These are phyloP conservation scores for Cytauxzoon felis DNA, from an alignment of 169 alveolate species.

Conservation along the genomic window DNA sequence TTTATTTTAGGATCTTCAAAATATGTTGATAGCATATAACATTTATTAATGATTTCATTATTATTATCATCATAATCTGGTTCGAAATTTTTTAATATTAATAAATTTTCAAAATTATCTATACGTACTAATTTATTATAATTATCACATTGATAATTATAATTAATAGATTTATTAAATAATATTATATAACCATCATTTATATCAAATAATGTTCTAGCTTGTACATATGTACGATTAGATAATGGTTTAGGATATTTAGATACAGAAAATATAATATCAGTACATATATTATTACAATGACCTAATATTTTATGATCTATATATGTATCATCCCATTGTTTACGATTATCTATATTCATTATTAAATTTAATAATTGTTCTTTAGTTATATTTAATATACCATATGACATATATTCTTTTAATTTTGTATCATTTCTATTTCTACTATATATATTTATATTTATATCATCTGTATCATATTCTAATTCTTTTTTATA, in stretches of 20 bases:
- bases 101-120: constrained; percentile 46
- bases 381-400: constrained; percentile 53
- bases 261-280: constrained; percentile 39
- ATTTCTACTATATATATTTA: constrained; percentile 28
- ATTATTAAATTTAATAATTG: constrained; percentile 36
- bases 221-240: constrained; percentile 35
- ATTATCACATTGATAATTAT: constrained; percentile 9
- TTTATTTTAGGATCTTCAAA: constrained; percentile 58
- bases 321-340: constrained; percentile 62
- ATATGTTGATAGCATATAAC: constrained; percentile 44
- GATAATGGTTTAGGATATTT: constrained; percentile 62
- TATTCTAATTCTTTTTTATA: constrained; percentile 52
- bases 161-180: constrained; percentile 17
- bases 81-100: constrained; percentile 33
- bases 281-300: constrained; percentile 8
- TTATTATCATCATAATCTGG: constrained; percentile 7
- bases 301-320: constrained; percentile 26
- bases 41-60: background rate
- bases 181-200: constrained; percentile 32
- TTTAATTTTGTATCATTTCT: constrained; percentile 21
- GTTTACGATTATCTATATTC: constrained; percentile 13
- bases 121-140: constrained; percentile 44
- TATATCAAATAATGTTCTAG: constrained; percentile 41
- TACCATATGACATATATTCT: constrained; percentile 50
- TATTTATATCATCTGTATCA: background rate